Evolutionary conservation across 257 asterid species (phyloP).

Genomic region (Nemophila menziesii): DNA sequence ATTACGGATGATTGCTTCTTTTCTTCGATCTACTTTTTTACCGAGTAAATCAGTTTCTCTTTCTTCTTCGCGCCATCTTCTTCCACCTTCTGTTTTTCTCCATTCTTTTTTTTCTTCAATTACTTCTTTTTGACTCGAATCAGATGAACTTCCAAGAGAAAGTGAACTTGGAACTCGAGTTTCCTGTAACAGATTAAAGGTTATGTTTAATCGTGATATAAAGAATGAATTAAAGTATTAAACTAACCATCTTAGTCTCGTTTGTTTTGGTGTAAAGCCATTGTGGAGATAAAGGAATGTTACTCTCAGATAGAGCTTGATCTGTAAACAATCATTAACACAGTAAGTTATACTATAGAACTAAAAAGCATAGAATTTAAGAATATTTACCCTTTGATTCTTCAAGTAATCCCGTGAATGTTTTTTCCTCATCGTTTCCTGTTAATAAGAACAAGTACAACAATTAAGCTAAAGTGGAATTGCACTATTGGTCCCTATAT

Average conservation of each 20-base stretch:
- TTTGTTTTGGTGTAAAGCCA: slow-evolving; percentile 88
- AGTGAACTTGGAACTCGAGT: slow-evolving; percentile 72
- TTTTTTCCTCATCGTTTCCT: slow-evolving; percentile 73
- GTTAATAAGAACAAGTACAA: background rate
- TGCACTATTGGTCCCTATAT: background rate
- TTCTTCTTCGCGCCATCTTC: slow-evolving; percentile 99
- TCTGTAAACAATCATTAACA: slow-evolving; percentile 30
- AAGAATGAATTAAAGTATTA: background rate
- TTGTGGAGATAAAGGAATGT: slow-evolving; percentile 90
- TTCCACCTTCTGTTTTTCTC: slow-evolving; percentile 71
- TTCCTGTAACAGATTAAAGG: slow-evolving; percentile 33
- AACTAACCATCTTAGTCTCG: slow-evolving; percentile 61
- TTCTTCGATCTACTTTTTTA: slow-evolving; percentile 80
- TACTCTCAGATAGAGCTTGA: slow-evolving; percentile 53
- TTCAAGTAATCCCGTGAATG: slow-evolving; percentile 46
- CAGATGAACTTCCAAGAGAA: slow-evolving; percentile 77
- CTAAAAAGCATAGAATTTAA: slow-evolving; percentile 2
- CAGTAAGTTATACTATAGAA: background rate
- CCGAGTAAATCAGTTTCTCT: slow-evolving; percentile 97
- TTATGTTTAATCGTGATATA: background rate
- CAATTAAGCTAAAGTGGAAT: background rate
- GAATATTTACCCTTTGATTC: slow-evolving; percentile 59
- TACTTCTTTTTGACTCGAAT: slow-evolving; percentile 64
- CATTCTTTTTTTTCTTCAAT: slow-evolving; percentile 81
- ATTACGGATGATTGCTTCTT: slow-evolving; percentile 64